Evolutionary conservation across 805 yeast species (phyloP), one percentile per base, ranked within the genome.

Genomic region (Kodamaea restingae): DNA sequence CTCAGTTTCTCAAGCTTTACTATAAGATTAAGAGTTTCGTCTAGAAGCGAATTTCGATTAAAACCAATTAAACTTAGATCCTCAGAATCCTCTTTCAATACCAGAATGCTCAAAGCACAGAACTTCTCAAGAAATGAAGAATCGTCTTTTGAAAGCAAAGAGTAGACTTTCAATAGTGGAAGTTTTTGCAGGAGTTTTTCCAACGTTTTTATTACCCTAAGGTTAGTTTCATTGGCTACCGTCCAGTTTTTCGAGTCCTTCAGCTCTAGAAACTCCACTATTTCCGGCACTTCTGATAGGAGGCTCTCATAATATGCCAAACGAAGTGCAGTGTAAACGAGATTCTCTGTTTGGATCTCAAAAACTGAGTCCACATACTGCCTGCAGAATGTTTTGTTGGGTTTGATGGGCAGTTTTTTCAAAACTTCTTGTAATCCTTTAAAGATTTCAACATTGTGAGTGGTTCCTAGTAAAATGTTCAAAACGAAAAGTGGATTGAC

Each of bases 1-100:
- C 46, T 35, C 3, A 49, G 48, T 20, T 54, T 51, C 37, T 55
- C 55, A 11, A 50, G 39, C 4, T 43, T 38, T 10, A 40, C 43
- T 12, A 58, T 37, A 10, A 49, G 53, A 11, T 25, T 25, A 11
- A 43, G 39, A 11, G 41, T 20, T 10, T 27, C n/a, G 11, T 38
- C 27, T 21, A 44, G 35, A 24, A 40, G 25, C n/a, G 27, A 18
- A 8, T 43, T 34, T 22, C 24, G 15, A 2, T 22, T 34, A 20
- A 43, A 8, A 3, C 32, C 41, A 10, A 33, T 11, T 7, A 25
- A 25, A 15, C 20, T 18, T 2, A 38, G 6, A 7, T 6, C 15
- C 15, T 4, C 32, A n/a, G n/a, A n/a, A 10, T 39, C 43, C 3
- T 20, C 18, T 8, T 36, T 33, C 15, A 44, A 18, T 1, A 39